Evolutionary conservation across 371 early-diverging fungal species (phyloP).

Genomic region (Chytridium lagenaria): DNA sequence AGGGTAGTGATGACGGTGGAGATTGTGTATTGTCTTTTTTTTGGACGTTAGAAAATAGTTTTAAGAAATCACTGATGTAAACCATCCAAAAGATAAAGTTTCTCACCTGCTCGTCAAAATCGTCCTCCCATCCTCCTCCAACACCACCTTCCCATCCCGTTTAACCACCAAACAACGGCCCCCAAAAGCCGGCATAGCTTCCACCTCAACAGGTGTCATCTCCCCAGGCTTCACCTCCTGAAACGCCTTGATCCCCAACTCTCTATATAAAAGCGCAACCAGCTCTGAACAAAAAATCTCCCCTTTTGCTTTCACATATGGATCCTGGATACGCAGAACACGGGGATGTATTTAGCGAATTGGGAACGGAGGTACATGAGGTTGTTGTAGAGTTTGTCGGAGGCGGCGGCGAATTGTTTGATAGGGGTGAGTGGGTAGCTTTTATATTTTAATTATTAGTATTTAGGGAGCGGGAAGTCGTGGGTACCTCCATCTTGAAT

Average conservation of each 20-base stretch:
- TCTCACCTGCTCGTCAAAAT: conserved; percentile 6
- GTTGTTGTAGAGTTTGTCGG: not conserved
- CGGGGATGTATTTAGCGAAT: not conserved
- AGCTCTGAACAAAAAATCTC: conserved; percentile 44
- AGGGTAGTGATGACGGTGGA: not conserved
- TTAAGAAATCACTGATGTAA: too few relatives aligned
- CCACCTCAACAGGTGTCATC: conserved; percentile 36
- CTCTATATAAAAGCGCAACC: conserved; percentile 33
- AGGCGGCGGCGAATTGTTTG: conserved; percentile 23
- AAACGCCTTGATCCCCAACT: conserved; percentile 33
- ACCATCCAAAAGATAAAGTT: not conserved
- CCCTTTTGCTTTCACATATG: not conserved
- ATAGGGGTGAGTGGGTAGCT: conserved; percentile 36
- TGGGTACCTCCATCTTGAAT: not conserved
- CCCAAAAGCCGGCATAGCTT: conserved; percentile 17
- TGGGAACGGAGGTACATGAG: not conserved
- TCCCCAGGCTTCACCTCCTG: conserved; percentile 9
- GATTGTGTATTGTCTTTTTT: not conserved
- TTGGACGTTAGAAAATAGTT: not conserved
- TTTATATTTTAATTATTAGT: not conserved
- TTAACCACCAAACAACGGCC: conserved; percentile 15
- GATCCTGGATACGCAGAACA: not conserved
- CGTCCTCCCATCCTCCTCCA: conserved; percentile 10
- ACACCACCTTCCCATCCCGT: not conserved
- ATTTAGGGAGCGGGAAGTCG: not conserved